Conservation (phyloP, 1,284 basidiomycete species). For the Rhodotorula sp. region DNA sequence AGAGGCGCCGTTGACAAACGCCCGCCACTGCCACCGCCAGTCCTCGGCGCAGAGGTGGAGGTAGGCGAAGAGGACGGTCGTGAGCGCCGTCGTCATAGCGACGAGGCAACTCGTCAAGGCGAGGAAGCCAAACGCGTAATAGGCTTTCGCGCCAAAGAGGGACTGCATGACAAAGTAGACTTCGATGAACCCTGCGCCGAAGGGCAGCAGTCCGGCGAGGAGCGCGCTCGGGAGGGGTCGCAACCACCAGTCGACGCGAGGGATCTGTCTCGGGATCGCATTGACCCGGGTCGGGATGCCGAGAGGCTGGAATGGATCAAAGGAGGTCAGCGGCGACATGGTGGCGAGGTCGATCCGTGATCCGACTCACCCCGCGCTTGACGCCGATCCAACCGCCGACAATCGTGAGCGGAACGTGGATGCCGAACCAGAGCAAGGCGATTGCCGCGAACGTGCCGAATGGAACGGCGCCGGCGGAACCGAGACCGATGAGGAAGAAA, state of each 20-base stretch:
- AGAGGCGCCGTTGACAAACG: slow-evolving; percentile 91
- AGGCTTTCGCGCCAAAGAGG: slow-evolving; percentile 72
- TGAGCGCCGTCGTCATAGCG: slow-evolving; percentile 80
- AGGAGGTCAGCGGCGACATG: background rate
- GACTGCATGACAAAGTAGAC: slow-evolving; percentile 90
- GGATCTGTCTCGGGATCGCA: slow-evolving; percentile 67
- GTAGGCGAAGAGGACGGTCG: slow-evolving; percentile 85
- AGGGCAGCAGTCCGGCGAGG: slow-evolving; percentile 86
- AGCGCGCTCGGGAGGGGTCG: slow-evolving; percentile 64
- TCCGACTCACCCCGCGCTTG: slow-evolving; percentile 79
- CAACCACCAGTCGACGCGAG: slow-evolving; percentile 50
- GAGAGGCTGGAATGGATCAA: slow-evolving; percentile 57
- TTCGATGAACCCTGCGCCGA: slow-evolving; percentile 93
- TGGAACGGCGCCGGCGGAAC: slow-evolving; percentile 91
- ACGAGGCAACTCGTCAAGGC: slow-evolving; percentile 84
- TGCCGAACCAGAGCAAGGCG: slow-evolving; percentile 85
- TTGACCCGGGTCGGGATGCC: slow-evolving; percentile 82
- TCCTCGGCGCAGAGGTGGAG: slow-evolving; percentile 94
- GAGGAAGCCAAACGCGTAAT: slow-evolving; percentile 91
- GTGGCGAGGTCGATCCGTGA: too few relatives aligned
- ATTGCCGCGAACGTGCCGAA: slow-evolving; percentile 93
- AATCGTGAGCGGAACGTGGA: slow-evolving; percentile 72
- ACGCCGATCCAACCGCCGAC: slow-evolving; percentile 68
- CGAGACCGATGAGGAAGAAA: slow-evolving; percentile 76
- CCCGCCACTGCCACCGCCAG: slow-evolving; percentile 97